phyloP scores from a whole-genome alignment of 495 filamentous ascomycete species.

The Neurospora sp. region DNA sequence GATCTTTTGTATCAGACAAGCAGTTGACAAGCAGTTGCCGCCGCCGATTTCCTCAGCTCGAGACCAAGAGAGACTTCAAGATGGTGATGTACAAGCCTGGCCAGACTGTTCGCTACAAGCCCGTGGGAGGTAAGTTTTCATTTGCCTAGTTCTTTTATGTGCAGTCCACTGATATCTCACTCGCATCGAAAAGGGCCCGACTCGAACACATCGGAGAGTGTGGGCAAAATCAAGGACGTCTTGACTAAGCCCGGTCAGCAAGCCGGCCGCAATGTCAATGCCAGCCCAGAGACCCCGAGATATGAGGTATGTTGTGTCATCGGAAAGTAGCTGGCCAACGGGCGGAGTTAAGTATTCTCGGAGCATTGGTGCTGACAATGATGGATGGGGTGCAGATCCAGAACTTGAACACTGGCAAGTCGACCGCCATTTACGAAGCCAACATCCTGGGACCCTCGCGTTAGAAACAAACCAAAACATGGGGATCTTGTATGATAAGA shows the following conservation, averaged over 20 bases:
- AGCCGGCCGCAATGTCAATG: conserved; percentile 32
- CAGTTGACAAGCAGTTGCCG: background rate
- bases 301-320: conserved; percentile 26
- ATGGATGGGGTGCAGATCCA: conserved; percentile 20
- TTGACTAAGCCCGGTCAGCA: conserved; percentile 31
- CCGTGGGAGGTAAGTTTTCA: conserved; percentile 24
- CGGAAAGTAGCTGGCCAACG: background rate
- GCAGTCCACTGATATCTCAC: background rate
- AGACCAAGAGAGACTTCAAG: background rate
- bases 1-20: background rate
- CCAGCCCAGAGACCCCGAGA: conserved; percentile 25
- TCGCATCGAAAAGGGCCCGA: conserved; percentile 20
- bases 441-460: conserved; percentile 26
- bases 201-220: conserved; percentile 29
- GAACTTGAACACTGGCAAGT: conserved; percentile 34
- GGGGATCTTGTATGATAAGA: background rate
- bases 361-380: background rate
- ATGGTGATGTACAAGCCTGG: conserved; percentile 16
- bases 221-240: conserved; percentile 28
- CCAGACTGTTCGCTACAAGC: conserved; percentile 32
- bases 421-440: conserved; percentile 29
- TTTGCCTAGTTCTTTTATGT: background rate
- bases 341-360: background rate
- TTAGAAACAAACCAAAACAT: background rate
- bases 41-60: background rate